Conservation (phyloP, 1,139 yeast genomes). For the Hyphopichia burtonii region DNA sequence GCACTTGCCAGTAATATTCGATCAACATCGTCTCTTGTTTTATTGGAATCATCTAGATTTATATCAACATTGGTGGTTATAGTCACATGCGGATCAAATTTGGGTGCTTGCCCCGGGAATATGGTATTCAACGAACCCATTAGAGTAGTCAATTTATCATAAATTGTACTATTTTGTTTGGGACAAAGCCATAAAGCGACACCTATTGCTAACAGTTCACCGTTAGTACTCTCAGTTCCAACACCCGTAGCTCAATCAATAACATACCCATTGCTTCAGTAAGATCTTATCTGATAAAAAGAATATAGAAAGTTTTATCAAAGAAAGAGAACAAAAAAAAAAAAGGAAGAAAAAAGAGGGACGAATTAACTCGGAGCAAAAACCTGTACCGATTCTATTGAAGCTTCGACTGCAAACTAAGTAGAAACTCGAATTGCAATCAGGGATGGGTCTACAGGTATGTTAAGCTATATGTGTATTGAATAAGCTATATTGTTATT, state of each 20-base stretch:
- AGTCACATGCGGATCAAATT: conserved; percentile 76
- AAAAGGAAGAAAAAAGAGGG: not conserved
- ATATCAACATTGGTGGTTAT: conserved; percentile 60
- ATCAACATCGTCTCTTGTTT: conserved; percentile 55
- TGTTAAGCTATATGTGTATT: too few species aligned
- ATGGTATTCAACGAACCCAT: conserved; percentile 66
- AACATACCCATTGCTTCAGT: conserved; percentile 20
- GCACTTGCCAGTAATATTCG: conserved; percentile 62
- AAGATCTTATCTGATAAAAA: not conserved
- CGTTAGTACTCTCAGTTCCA: conserved; percentile 13
- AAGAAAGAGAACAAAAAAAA: not conserved
- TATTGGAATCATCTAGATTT: conserved; percentile 30
- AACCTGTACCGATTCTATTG: too few species aligned
- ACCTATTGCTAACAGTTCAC: conserved; percentile 27
- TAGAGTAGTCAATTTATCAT: conserved; percentile 58
- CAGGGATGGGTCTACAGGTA: too few species aligned
- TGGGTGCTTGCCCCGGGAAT: conserved; percentile 66
- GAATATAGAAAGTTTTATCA: not conserved
- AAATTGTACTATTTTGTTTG: conserved; percentile 48
- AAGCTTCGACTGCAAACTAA: too few species aligned
- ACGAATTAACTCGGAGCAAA: too few species aligned
- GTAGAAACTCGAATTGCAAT: too few species aligned
- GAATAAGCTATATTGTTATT: too few species aligned
- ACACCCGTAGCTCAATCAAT: not conserved
- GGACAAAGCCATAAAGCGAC: conserved; percentile 82